A percentile compares a stretch with the other conserved stretches of the same genome.
Evolutionary conservation across 768 basidiomycete species (phyloP).

Genomic region (Agaricus blazei): DNA sequence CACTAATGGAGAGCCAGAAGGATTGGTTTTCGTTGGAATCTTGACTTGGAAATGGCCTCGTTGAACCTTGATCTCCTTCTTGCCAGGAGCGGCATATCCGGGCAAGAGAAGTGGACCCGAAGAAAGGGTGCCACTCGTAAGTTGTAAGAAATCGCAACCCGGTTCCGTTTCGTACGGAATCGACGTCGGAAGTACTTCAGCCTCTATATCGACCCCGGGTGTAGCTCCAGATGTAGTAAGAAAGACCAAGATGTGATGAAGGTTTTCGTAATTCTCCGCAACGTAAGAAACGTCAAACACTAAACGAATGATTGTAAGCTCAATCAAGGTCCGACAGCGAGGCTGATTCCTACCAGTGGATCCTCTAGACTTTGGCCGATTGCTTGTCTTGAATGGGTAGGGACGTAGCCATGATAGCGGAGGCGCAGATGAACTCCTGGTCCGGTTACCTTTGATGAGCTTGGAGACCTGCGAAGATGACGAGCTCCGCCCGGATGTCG

Average conservation of each 20-base stretch:
- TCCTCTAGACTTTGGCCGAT: slow-evolving; percentile 17
- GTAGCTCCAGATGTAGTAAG: slow-evolving; percentile 50
- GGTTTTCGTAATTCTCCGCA: slow-evolving; percentile 81
- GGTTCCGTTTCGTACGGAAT: slow-evolving; percentile 31
- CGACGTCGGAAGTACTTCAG: slow-evolving; percentile 56
- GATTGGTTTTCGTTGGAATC: slow-evolving; percentile 30
- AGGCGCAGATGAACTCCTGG: slow-evolving; percentile 57
- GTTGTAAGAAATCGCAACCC: slow-evolving; percentile 49
- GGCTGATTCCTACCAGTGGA: slow-evolving; percentile 3
- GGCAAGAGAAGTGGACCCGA: slow-evolving; percentile 58
- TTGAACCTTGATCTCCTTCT: slow-evolving; percentile 51
- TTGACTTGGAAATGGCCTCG: slow-evolving; percentile 71
- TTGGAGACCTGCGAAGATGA: slow-evolving; percentile 15
- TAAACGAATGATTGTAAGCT: slow-evolving; percentile 13
- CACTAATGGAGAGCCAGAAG: background rate
- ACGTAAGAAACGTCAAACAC: slow-evolving; percentile 46
- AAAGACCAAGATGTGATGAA: slow-evolving; percentile 76
- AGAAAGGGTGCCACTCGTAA: slow-evolving; percentile 53
- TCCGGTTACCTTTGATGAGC: slow-evolving; percentile 29
- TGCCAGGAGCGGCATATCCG: slow-evolving; percentile 52
- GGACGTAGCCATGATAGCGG: slow-evolving; percentile 53
- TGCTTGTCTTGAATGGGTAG: slow-evolving; percentile 22
- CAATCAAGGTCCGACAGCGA: background rate
- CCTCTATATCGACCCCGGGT: slow-evolving; percentile 50
- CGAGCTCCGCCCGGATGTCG: slow-evolving; percentile 7